These are phyloP conservation scores for Penicillium frequentans DNA, from an alignment of 2,329 filamentous ascomycete species.

Conservation along the genomic window DNA sequence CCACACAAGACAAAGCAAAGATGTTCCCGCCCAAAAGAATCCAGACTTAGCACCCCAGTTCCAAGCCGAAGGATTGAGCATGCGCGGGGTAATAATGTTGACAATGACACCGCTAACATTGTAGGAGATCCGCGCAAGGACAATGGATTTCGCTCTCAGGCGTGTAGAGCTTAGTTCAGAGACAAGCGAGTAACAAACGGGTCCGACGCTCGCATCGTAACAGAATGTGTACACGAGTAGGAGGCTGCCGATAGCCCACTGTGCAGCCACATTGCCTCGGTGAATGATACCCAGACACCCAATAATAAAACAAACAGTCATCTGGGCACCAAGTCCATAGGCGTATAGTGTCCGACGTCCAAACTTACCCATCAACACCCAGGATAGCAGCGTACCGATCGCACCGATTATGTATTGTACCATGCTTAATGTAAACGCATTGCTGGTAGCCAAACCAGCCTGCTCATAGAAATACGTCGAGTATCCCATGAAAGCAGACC, in stretches of 20 bases:
- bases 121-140: conserved; percentile 51
- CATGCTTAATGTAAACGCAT: conserved; percentile 24
- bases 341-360: conserved; percentile 45
- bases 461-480: conserved; percentile 38
- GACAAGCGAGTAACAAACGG: conserved; percentile 53
- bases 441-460: conserved; percentile 13
- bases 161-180: conserved; percentile 55
- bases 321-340: conserved; percentile 26
- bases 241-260: conserved; percentile 47
- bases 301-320: conserved; percentile 28
- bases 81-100: conserved; percentile 34
- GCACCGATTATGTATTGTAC: conserved; percentile 52
- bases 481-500: conserved; percentile 32
- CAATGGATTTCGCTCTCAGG: conserved; percentile 56
- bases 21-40: conserved; percentile 45
- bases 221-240: conserved; percentile 46
- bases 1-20: conserved; percentile 40
- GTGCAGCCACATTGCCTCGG: conserved; percentile 27
- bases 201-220: conserved; percentile 56
- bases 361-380: conserved; percentile 44
- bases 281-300: conserved; percentile 25
- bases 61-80: conserved; percentile 37
- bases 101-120: conserved; percentile 50
- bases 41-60: conserved; percentile 38
- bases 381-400: conserved; percentile 53